Base-by-base conservation (phyloP, 192 early-diverging fungal genomes). In the Backusella morwellensis region DNA sequence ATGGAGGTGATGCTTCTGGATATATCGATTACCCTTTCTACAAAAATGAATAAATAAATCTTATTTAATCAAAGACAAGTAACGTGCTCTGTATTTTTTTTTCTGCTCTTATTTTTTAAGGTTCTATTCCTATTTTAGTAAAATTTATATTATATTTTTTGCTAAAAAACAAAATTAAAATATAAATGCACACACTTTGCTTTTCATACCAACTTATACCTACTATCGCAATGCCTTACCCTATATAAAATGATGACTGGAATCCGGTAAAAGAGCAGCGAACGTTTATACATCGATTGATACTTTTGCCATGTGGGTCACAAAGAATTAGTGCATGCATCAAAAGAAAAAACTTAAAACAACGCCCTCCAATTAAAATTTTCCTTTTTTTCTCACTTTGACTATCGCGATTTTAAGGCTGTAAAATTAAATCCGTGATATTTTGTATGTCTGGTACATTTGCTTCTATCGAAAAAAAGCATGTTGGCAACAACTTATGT, bases 21-120 rank as follows among this genome's bases (percentile, higher is more conserved):
- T 83, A 83, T 38, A 81, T 68, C 26, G 81, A 83, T 70, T 83
- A 81, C 15, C 79, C 66, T 67, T 67, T 34, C 26, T 67, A 17
- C 17, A 67, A 67, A n/a, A 67, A 67, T 5, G 66, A 67, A 15
- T 68, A 35, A n/a, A 35, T 36, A 19, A 32, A 68, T 36, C 17
- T 34, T 38, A 42, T 71, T 71, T 71, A 15, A 26, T 21, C 23
- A 40, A 26, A 11, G 36, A 70, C 7, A 70, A 40, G 19, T 0
- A n/a, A 19, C 5, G 47, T 35, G n/a, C 17, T 71, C 21, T 0
- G 21, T 34, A 23, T 19, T 71, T 19, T 26, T 47, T 23, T 70
- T 23, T 70, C 26, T 5, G 17, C 40, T n/a, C 35, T 71, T 44
- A 44, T 71, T 50, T 50, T n/a, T 1, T 6, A 50, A 50, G 1